These are phyloP conservation scores for Clitopilus hobsonii DNA, from an alignment of 768 basidiomycete genomes.

Conservation along the genomic window DNA sequence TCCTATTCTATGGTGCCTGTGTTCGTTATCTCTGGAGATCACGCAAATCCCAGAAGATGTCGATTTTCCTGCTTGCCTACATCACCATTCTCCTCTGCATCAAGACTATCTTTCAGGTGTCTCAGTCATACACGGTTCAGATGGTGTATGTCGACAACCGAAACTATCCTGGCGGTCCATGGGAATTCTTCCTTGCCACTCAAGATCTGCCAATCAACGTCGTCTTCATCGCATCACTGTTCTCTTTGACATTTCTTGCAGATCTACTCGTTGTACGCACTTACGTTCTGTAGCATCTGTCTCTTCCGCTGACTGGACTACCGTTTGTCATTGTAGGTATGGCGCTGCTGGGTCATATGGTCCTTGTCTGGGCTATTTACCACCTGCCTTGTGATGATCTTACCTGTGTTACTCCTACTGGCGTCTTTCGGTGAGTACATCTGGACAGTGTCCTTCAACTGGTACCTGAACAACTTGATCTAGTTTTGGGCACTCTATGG, in stretches of 20 bases:
- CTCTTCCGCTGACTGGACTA: neutral
- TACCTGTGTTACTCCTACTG: conserved; percentile 32
- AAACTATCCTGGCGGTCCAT: conserved; percentile 29
- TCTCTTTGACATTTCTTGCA: conserved; percentile 31
- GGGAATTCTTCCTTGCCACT: conserved; percentile 30
- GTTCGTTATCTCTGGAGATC: conserved; percentile 31
- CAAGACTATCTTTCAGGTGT: conserved; percentile 26
- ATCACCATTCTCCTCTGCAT: conserved; percentile 27
- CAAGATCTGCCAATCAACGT: conserved; percentile 32
- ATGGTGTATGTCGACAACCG: conserved; percentile 30
- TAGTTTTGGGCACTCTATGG: conserved; percentile 39
- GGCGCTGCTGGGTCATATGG: conserved; percentile 47
- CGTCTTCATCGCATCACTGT: conserved; percentile 31
- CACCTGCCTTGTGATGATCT: conserved; percentile 25
- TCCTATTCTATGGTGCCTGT: conserved; percentile 31
- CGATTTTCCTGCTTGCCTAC: conserved; percentile 30
- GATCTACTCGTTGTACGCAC: conserved; percentile 35
- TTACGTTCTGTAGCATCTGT: neutral
- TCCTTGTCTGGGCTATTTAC: conserved; percentile 24
- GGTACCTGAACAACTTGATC: neutral
- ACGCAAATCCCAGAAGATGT: conserved; percentile 19
- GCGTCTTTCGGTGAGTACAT: conserved; percentile 33
- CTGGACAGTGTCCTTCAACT: neutral
- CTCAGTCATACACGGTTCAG: conserved; percentile 31
- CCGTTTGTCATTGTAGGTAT: conserved; percentile 23